A percentile compares a stretch with the other conserved stretches of the same genome.
These are phyloP conservation scores for Passiflora organensis DNA, from an alignment of 345 rosid species.

Conservation along the genomic window DNA sequence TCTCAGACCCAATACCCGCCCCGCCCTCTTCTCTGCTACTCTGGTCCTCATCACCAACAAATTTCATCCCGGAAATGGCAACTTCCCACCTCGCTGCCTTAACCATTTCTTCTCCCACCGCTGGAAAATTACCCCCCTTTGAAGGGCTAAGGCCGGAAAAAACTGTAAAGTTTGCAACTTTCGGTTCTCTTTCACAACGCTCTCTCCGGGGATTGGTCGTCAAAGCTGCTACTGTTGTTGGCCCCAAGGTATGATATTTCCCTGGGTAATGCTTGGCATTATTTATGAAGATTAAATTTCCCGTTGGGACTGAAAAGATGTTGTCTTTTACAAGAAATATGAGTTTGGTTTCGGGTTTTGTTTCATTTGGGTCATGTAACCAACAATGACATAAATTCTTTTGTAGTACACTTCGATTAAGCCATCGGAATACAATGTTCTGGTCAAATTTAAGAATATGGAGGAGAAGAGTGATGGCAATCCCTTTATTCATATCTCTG, in stretches of 20 bases:
- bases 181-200: slow-evolving; percentile 31
- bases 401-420: slow-evolving; percentile 68
- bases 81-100: slow-evolving; percentile 57
- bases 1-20: not conserved
- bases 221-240: slow-evolving; percentile 80
- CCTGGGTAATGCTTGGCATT: not conserved
- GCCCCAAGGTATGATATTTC: slow-evolving; percentile 63
- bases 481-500: slow-evolving; percentile 73
- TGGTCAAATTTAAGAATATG: slow-evolving; percentile 71
- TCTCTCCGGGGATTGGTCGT: slow-evolving; percentile 53
- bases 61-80: slow-evolving; percentile 45
- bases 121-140: slow-evolving; percentile 47
- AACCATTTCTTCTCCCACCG: slow-evolving; percentile 37
- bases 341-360: not conserved
- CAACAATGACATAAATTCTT: too few relatives aligned
- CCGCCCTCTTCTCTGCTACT: too few relatives aligned
- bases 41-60: not conserved
- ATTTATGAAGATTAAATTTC: too few relatives aligned
- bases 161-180: slow-evolving; percentile 44
- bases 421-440: slow-evolving; percentile 86
- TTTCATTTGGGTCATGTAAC: not conserved
- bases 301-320: not conserved
- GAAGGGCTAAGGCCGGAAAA: slow-evolving; percentile 56
- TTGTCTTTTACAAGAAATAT: not conserved
- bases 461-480: slow-evolving; percentile 88